Evolutionary conservation across 176 grass and related monocot genomes (phyloP).

Genomic region (Aegilops umbellulata): DNA sequence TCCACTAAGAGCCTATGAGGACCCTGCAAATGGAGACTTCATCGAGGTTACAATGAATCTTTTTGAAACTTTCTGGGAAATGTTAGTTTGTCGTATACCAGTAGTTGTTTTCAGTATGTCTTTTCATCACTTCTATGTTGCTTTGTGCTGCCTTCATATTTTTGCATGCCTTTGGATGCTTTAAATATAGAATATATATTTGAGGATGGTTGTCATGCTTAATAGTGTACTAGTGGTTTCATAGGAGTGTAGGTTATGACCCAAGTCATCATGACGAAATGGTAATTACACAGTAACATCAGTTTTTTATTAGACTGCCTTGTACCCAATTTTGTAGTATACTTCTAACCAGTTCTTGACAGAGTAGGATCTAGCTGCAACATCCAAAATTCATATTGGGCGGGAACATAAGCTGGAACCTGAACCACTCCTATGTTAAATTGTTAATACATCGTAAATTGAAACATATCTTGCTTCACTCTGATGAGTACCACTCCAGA

Average conservation of each 20-base stretch:
- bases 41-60: constrained; percentile 56
- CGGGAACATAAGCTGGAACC: background rate
- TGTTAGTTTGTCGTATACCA: background rate
- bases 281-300: background rate
- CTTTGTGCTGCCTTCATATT: background rate
- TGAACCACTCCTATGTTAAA: background rate
- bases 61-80: constrained; percentile 20
- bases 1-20: constrained; percentile 73
- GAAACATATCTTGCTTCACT: background rate
- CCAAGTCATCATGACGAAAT: constrained; percentile 10
- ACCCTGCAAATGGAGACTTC: constrained; percentile 78
- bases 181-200: background rate
- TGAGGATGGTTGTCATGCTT: background rate
- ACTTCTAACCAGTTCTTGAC: background rate
- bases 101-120: background rate
- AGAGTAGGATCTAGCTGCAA: background rate
- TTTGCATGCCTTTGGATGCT: background rate
- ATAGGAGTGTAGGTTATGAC: background rate
- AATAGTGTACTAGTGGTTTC: background rate
- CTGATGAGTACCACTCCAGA: background rate
- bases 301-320: background rate
- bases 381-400: background rate
- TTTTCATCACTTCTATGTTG: background rate
- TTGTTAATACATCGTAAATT: background rate
- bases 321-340: background rate